Base-by-base conservation (phyloP, 2,329 filamentous ascomycete genomes). In the Diaporthe vaccinii region DNA sequence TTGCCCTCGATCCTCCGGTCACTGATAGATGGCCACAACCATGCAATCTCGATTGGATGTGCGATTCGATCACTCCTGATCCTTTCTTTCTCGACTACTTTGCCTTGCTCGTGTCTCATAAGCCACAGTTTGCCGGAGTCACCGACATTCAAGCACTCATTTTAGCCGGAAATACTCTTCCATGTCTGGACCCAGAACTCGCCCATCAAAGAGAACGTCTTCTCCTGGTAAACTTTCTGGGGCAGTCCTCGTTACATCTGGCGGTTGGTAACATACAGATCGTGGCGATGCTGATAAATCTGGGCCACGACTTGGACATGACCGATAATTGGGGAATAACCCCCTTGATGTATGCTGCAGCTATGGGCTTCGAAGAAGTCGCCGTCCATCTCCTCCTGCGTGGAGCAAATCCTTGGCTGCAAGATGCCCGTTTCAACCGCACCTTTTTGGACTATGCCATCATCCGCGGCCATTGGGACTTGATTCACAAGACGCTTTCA, bases 301-400 rank as follows among this genome's bases (percentile, higher is more conserved):
- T 62, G 39, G 59, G 39, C n/a, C 59, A 62, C 22, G 39, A 28
- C 12, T 31, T 62, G 39, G 8, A 44, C 2, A 7, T 17, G 4
- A 62, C 59, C 15, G 59, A 62, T 28, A 12, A 10, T 10, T 62
- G 59, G 59, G 59, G 59, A 2, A 44, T 20, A 9, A 62, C 59
- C 1, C 36, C 59, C n/a, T 62, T 62, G 59, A 62, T 62, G 59
- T 62, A 44, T 31, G 39, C 59, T 20, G 59, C 59, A 31, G 59
- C n/a, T 20, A 44, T 44, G 36, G 59, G 59, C 0, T 31, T 8
- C 7, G 10, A 62, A 22, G 59, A 62, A 15, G 59, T 44, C 7
- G n/a, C 39, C 25, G 25, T 44, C 14, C 22, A 46, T 28, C 59
- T 62, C 25, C 58, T 62, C 17, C 36, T 17, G 12, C 17, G 8